A percentile compares a stretch with the other conserved stretches of the same genome.
Evolutionary conservation across 306 rosid genomes (phyloP).

Genomic region (Prunus dulcis): DNA sequence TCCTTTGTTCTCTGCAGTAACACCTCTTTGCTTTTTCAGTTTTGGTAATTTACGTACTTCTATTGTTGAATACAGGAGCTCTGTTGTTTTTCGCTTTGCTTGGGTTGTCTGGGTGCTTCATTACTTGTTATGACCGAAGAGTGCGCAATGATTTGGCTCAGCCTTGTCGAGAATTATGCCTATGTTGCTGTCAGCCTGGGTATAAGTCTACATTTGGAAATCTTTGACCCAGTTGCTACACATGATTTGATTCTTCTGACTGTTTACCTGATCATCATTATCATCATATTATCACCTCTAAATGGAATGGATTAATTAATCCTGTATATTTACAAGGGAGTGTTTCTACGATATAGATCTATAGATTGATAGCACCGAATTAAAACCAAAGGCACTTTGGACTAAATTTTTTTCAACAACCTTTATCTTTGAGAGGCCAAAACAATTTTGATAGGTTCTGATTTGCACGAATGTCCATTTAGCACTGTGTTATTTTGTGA

Average conservation of each 20-base stretch:
- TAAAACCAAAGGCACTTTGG: neutral
- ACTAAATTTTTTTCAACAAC: neutral
- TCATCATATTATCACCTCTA: neutral
- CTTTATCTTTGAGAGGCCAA: neutral
- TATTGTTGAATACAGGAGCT: conserved; percentile 68
- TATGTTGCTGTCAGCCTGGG: conserved; percentile 99
- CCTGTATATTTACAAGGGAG: neutral
- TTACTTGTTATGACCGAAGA: conserved; percentile 96
- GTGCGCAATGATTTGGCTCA: conserved; percentile 98
- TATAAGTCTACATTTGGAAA: conserved; percentile 30
- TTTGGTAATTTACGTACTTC: conserved; percentile 15
- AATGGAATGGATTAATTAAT: neutral
- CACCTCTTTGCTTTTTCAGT: conserved; percentile 11
- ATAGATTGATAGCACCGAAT: neutral
- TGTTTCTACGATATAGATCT: neutral
- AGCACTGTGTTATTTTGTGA: neutral
- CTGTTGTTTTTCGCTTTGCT: conserved; percentile 88
- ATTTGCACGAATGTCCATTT: neutral
- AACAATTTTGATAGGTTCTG: no score
- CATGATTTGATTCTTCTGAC: conserved; percentile 5
- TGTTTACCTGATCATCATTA: conserved; percentile 8
- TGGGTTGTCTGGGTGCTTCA: conserved; percentile 97
- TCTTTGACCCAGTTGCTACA: conserved; percentile 12
- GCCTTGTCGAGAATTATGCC: conserved; percentile 97
- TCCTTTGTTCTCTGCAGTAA: neutral